Conservation (phyloP, 371 early-diverging fungal genomes). For the Mortierella sp. region DNA sequence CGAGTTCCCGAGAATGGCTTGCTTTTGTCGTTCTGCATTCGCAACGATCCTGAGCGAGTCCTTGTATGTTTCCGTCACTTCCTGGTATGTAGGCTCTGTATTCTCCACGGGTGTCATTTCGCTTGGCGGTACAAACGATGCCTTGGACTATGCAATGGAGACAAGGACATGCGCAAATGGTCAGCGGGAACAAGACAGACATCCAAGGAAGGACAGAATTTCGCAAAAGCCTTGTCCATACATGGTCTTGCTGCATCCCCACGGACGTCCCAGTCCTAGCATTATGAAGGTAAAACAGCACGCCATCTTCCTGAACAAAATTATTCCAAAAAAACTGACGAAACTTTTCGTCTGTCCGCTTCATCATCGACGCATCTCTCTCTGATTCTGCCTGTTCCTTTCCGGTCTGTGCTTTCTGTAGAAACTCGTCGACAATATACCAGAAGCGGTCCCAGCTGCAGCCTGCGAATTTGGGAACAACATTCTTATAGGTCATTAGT, state of each 20-base stretch:
- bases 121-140: slow-evolving; percentile 20
- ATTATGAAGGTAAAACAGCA: slow-evolving; percentile 9
- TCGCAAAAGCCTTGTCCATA: background rate
- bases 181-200: background rate
- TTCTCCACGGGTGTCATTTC: slow-evolving; percentile 4
- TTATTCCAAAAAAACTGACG: slow-evolving; percentile 48
- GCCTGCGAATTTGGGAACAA: too few relatives aligned
- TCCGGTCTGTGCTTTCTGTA: background rate
- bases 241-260: background rate
- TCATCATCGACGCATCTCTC: background rate
- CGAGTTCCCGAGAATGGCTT: slow-evolving; percentile 29
- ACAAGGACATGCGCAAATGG: background rate
- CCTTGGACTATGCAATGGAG: slow-evolving; percentile 41
- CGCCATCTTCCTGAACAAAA: slow-evolving; percentile 38
- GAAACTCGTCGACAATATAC: slow-evolving; percentile 38
- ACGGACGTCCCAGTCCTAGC: background rate
- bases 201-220: too few relatives aligned
- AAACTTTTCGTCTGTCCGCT: slow-evolving; percentile 33
- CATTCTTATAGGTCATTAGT: too few relatives aligned
- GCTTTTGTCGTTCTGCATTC: slow-evolving; percentile 19
- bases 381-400: background rate
- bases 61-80: slow-evolving; percentile 13
- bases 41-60: slow-evolving; percentile 36
- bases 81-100: slow-evolving; percentile 10
- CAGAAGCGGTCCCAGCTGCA: slow-evolving; percentile 50